Conservation (phyloP, 164 flowering plant species). For the Liquidambar formosana region DNA sequence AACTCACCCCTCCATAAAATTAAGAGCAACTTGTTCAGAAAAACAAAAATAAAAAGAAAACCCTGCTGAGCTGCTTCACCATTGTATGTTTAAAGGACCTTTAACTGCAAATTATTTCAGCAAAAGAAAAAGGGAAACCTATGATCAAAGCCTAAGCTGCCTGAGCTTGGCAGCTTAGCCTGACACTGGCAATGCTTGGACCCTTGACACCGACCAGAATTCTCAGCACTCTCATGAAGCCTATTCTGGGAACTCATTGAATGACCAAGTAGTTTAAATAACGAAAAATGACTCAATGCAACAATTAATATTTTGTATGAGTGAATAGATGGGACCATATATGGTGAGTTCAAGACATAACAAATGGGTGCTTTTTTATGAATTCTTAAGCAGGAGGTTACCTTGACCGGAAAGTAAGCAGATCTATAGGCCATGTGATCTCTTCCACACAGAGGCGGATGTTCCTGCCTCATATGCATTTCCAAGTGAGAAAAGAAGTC, state of each 20-base stretch:
- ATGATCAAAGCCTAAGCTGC: not conserved
- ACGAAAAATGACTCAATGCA: not conserved
- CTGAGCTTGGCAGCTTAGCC: no score
- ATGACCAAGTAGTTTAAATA: not conserved
- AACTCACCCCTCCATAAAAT: not conserved
- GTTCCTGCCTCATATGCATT: constrained; percentile 98
- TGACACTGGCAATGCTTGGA: not conserved
- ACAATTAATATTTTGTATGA: no score
- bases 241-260: not conserved
- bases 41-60: no score
- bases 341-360: not conserved
- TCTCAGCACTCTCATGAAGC: not conserved
- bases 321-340: not conserved
- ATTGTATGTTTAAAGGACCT: no score
- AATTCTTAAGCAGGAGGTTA: constrained; percentile 18
- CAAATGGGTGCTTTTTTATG: not conserved
- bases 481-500: constrained; percentile 99
- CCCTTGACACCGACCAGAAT: not conserved
- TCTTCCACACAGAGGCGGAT: constrained; percentile 97
- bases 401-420: constrained; percentile 97
- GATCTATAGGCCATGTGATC: constrained; percentile 99
- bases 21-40: not conserved
- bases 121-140: not conserved
- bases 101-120: no score
- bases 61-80: no score